Conservation (phyloP, 2,329 filamentous ascomycete genomes). For the Cladosporium velox region DNA sequence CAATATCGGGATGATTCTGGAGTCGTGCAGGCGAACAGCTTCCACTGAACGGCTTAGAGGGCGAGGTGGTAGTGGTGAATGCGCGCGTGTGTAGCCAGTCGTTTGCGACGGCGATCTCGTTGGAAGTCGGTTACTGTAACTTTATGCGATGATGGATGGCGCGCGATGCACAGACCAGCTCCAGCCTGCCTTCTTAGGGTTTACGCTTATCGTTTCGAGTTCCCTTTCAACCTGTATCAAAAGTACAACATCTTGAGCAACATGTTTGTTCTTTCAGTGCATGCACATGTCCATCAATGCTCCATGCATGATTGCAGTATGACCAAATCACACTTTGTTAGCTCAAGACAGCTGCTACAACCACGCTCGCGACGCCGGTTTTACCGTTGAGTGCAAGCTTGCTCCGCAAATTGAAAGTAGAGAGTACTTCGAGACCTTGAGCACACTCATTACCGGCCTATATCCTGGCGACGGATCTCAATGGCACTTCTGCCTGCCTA, state of each 20-base stretch:
- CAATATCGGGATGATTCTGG: neutral
- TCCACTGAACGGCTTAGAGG: neutral
- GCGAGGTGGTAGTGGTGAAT: neutral
- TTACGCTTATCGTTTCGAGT: neutral
- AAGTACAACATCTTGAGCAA: too few relatives aligned
- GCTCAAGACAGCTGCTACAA: neutral
- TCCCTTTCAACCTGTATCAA: too few relatives aligned
- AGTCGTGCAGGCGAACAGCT: neutral
- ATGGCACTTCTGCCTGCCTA: neutral
- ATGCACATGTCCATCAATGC: neutral
- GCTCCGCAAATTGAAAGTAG: neutral
- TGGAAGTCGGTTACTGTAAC: neutral
- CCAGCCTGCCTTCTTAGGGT: neutral
- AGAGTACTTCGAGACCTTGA: neutral
- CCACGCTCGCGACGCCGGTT: neutral
- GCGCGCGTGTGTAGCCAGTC: neutral
- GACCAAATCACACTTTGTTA: neutral
- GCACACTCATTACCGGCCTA: neutral
- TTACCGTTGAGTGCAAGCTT: neutral
- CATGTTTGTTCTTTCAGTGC: neutral
- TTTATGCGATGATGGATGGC: conserved; percentile 4
- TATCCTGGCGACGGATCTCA: neutral
- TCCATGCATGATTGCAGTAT: neutral
- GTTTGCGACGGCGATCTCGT: conserved; percentile 5
- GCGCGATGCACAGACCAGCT: neutral